Base-by-base conservation (phyloP, 306 rosid genomes). In the Biancaea sappan region DNA sequence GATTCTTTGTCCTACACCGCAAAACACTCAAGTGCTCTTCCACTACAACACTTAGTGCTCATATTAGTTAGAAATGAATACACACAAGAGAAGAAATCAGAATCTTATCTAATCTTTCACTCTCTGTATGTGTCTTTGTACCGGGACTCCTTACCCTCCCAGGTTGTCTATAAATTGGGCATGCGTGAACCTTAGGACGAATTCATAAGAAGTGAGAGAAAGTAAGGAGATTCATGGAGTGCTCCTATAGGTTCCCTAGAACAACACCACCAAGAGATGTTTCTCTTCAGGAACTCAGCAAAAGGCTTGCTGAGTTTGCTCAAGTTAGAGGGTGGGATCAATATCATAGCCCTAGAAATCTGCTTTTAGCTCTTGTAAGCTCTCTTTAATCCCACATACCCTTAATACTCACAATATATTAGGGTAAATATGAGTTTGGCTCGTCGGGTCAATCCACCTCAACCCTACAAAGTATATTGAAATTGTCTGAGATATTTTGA, bases 331-430 rank as follows among this genome's bases (percentile, higher is more conserved):
- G 92, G 74, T 91, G 97, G 97, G 89, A 88, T 4, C 91, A 87
- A 53, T 77, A 85, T 71, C 97, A 91, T 77, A 91, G 94, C 60
- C 97, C 97, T 0, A 88, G 97, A 71, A 91, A 91, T 72, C 94
- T 91, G 50, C 97, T 91, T 51, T 80, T 91, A 52, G 97, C 97
- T 60, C 94, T 91, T 31, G 97, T 81, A 78, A 69, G 79, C 60
- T 22, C 50, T 15, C 50, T 14, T 11, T 38, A 8, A 43, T 15
- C 47, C 13, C 47, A 3, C 38, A 34, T 34, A 5, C 38, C 38
- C 38, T 2, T 34, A 10, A 31, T 31, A 2, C 5, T 31, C 2
- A 31, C 34, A 31, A 5, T 2, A 5, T 2, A 31, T 31, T 31
- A 31, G 5, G 34, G 34, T 2, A 31, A 5, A 31, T 5, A 31